These are phyloP conservation scores for Eucommia ulmoides DNA, from an alignment of 257 asterid genomes.

Conservation along the genomic window DNA sequence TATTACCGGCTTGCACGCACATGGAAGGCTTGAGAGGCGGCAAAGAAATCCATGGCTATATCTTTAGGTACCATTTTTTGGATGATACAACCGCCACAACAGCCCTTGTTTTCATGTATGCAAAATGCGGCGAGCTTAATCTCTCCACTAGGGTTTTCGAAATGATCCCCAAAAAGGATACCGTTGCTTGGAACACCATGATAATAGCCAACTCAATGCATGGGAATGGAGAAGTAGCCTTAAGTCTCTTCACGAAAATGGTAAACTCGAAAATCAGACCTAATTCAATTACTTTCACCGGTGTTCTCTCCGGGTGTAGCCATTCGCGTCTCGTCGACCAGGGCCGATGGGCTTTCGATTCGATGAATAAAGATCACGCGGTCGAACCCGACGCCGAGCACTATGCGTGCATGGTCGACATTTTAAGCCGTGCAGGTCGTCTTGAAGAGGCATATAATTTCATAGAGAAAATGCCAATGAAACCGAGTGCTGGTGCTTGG, in stretches of 20 bases:
- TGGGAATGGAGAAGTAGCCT: slow-evolving; percentile 47
- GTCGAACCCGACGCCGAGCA: slow-evolving; percentile 57
- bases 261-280: slow-evolving; percentile 36
- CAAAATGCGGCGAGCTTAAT: slow-evolving; percentile 44
- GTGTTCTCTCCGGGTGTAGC: slow-evolving; percentile 59
- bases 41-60: slow-evolving; percentile 42
- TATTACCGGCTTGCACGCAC: slow-evolving; percentile 34
- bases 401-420: slow-evolving; percentile 59
- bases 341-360: slow-evolving; percentile 36
- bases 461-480: slow-evolving; percentile 43
- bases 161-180: slow-evolving; percentile 35
- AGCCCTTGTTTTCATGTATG: slow-evolving; percentile 46
- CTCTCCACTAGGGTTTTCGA: slow-evolving; percentile 28
- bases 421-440: slow-evolving; percentile 64
- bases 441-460: slow-evolving; percentile 45
- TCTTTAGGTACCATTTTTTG: slow-evolving; percentile 23
- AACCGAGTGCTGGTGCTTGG: slow-evolving; percentile 61
- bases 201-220: slow-evolving; percentile 59
- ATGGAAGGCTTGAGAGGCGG: slow-evolving; percentile 47
- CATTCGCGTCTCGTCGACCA: slow-evolving; percentile 51
- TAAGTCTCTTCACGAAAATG: slow-evolving; percentile 44
- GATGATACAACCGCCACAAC: slow-evolving; percentile 39
- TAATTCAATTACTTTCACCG: slow-evolving; percentile 51
- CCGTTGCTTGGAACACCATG: slow-evolving; percentile 65
- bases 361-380: slow-evolving; percentile 34